These are phyloP conservation scores for Sporobolus alterniflorus DNA, from an alignment of 202 grass and related monocot genomes.

Conservation along the genomic window DNA sequence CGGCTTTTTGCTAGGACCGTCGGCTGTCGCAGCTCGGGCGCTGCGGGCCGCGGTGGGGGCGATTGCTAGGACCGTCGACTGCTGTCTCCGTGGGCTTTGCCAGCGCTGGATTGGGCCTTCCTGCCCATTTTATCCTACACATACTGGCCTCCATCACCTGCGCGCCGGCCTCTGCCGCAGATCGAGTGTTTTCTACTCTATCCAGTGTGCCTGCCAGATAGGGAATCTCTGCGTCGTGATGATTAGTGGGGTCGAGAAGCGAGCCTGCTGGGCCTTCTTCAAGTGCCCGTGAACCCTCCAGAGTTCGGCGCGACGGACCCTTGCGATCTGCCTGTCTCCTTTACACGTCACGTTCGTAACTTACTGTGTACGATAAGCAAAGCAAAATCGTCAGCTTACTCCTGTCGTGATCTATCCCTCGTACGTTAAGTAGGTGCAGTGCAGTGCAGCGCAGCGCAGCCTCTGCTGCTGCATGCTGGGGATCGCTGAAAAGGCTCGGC, in stretches of 20 bases:
- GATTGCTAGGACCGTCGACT: neutral
- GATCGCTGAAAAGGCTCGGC: no score
- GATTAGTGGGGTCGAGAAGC: conserved; percentile 19
- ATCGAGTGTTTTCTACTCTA: neutral
- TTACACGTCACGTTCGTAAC: neutral
- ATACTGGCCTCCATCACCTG: neutral
- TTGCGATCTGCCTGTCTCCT: neutral
- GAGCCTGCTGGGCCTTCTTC: neutral
- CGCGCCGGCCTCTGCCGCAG: neutral
- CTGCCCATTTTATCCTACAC: neutral
- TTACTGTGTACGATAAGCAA: neutral
- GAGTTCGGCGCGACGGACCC: neutral
- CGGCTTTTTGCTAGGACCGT: neutral
- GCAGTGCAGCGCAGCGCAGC: no score
- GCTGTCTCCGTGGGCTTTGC: neutral
- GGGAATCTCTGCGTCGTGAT: neutral
- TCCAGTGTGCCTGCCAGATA: neutral
- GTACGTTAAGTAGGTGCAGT: no score
- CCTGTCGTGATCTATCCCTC: no score
- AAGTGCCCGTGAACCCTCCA: conserved; percentile 27
- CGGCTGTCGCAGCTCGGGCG: neutral
- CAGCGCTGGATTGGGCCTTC: neutral
- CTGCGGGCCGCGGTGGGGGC: neutral
- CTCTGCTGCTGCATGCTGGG: no score
- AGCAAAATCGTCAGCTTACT: neutral